Percentiles rank a stretch among this genome's conserved stretches.
These are phyloP conservation scores for Entelexis sorbosivorans DNA, from an alignment of 1,139 yeast genomes.

Conservation along the genomic window DNA sequence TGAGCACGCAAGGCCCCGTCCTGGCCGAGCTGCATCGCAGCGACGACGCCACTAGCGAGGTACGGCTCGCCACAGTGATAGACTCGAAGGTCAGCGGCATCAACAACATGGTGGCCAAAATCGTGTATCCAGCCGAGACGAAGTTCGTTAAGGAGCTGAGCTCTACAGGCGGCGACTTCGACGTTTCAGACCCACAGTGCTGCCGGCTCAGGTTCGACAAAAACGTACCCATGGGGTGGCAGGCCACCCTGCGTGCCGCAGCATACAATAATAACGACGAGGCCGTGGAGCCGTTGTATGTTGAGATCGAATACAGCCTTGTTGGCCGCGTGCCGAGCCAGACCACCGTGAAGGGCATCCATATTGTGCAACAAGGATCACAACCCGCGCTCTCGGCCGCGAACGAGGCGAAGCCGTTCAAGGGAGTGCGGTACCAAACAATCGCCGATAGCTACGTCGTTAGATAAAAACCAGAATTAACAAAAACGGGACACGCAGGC, in stretches of 20 bases:
- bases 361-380: slow-evolving; percentile 36
- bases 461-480: not conserved
- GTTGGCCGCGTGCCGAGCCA: slow-evolving; percentile 74
- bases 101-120: slow-evolving; percentile 46
- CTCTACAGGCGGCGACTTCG: slow-evolving; percentile 57
- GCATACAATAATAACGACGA: slow-evolving; percentile 14
- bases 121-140: slow-evolving; percentile 34
- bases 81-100: slow-evolving; percentile 44
- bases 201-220: slow-evolving; percentile 70
- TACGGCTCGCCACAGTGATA: slow-evolving; percentile 46
- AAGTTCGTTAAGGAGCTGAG: slow-evolving; percentile 42
- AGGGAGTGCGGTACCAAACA: slow-evolving; percentile 81
- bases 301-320: slow-evolving; percentile 46
- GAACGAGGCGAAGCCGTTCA: slow-evolving; percentile 44
- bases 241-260: slow-evolving; percentile 58
- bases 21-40: slow-evolving; percentile 47
- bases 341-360: slow-evolving; percentile 53
- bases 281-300: slow-evolving; percentile 40
- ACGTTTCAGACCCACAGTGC: slow-evolving; percentile 40
- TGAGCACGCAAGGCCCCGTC: slow-evolving; percentile 43
- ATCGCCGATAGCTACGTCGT: slow-evolving; percentile 46
- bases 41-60: slow-evolving; percentile 60
- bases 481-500: not conserved
- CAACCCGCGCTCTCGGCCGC: slow-evolving; percentile 36
- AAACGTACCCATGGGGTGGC: slow-evolving; percentile 50